Percentiles rank a stretch among this genome's conserved stretches.
phyloP scores from a whole-genome alignment of 768 basidiomycete species.

The Lentinula lateritia region DNA sequence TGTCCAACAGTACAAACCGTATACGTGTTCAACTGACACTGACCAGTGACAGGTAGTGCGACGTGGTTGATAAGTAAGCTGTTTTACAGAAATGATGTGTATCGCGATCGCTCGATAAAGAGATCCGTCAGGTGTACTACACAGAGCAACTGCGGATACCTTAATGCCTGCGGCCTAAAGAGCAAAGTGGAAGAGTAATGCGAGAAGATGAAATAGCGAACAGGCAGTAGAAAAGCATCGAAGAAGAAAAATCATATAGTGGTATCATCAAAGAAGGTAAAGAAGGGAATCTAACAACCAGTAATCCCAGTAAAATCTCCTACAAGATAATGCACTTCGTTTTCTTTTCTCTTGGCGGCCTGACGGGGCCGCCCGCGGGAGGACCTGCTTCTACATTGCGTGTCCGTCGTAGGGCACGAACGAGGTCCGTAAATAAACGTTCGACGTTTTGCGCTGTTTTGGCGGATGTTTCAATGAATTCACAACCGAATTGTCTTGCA shows the following conservation, averaged over 20 bases:
- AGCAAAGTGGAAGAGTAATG: neutral
- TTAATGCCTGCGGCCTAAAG: neutral
- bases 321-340: conserved; percentile 78
- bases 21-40: conserved; percentile 10
- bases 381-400: conserved; percentile 47
- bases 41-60: conserved; percentile 6
- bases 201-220: conserved; percentile 7
- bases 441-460: conserved; percentile 94
- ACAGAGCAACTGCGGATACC: conserved; percentile 2
- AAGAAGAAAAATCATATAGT: conserved; percentile 34
- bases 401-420: conserved; percentile 75
- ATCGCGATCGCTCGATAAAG: neutral
- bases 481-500: conserved; percentile 82
- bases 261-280: conserved; percentile 85
- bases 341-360: conserved; percentile 35
- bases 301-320: conserved; percentile 58
- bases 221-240: conserved; percentile 24
- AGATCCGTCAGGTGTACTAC: neutral
- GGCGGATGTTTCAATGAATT: conserved; percentile 95
- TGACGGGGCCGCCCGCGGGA: conserved; percentile 32
- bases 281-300: conserved; percentile 64
- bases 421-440: conserved; percentile 80
- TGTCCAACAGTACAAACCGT: neutral
- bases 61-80: conserved; percentile 8
- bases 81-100: conserved; percentile 1